Base-by-base conservation (phyloP, 208 protist genomes). In the Trypanosoma rangeli region DNA sequence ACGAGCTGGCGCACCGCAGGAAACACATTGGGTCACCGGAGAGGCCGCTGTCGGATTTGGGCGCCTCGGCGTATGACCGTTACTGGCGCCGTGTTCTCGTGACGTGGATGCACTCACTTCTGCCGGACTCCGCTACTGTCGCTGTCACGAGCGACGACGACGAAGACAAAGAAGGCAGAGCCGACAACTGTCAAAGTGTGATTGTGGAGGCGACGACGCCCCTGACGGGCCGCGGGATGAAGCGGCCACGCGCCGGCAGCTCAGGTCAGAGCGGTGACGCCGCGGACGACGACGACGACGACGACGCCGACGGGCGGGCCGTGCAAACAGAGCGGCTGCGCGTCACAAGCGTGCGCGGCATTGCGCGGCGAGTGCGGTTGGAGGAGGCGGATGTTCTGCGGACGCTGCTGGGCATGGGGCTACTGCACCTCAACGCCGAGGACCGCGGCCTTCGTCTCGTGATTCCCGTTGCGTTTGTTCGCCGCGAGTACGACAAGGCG, bases 21-120 rank as follows among this genome's bases (percentile, higher is more conserved):
- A 68, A 80, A 26, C 94, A 98, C 54, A 76, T 98, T 12, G 98
- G 99, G 28, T 95, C 95, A 5, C 99, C 99, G 26, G 99, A 99
- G 76, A 96, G 94, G 76, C 99, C 99, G 10, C 94, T 99, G 7
- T 99, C 96, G 20, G 99, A 99, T 81, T 87, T 99, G 16, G 99
- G 99, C 16, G 78, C 92, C 35, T 70, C 92, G 0, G 87, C 87
- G 22, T 99, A 98, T 74, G 73, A 92, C 24, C 88, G 86, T 26
- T 98, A 96, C 73, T 99, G 97, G 97, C 77, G 73, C 16, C 68
- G 74, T 10, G 66, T 76, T 24, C 65, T 96, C 9, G 56, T 94
- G 46, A 56, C 55, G 28, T 96, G 91, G 89, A 80, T 93, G 83
- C 52, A 70, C 31, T 46, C 31, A 33, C 35, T 68, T 3, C 20